phyloP scores from a whole-genome alignment of 2,329 filamentous ascomycete species.

The Bisporella sp. region DNA sequence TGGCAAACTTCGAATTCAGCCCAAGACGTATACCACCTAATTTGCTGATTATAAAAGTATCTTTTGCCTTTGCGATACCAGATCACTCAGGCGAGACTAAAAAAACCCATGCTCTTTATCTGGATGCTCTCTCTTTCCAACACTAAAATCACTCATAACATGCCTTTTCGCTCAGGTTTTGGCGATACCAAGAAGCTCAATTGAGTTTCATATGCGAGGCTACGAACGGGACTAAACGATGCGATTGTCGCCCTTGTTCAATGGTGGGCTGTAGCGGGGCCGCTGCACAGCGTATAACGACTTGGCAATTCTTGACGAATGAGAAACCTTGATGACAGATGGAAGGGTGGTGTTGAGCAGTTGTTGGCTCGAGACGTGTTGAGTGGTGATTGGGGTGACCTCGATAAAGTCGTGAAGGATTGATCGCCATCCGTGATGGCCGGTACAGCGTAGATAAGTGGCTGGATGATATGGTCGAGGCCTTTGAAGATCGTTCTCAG shows the following conservation, averaged over 20 bases:
- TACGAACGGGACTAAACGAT: too few relatives aligned
- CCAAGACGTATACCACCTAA: too few relatives aligned
- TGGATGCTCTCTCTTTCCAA: too few relatives aligned
- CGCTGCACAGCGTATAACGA: conserved; percentile 17
- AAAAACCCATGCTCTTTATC: too few relatives aligned
- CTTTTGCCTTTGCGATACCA: too few relatives aligned
- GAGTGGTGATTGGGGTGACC: conserved; percentile 24
- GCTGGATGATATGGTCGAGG: conserved; percentile 6
- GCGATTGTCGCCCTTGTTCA: too few relatives aligned
- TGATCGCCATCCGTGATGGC: conserved; percentile 14
- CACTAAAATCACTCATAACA: too few relatives aligned
- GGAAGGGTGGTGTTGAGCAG: conserved; percentile 1
- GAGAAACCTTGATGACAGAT: neutral
- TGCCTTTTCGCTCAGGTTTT: too few relatives aligned
- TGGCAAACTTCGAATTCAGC: conserved; percentile 8
- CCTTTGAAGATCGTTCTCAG: neutral
- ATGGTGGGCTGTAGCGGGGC: neutral
- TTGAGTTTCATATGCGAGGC: too few relatives aligned
- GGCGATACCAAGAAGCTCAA: too few relatives aligned
- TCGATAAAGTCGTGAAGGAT: conserved; percentile 9
- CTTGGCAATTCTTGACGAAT: conserved; percentile 11
- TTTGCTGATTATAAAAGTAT: too few relatives aligned
- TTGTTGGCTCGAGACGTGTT: conserved; percentile 21
- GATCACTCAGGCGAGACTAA: too few relatives aligned
- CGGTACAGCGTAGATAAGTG: conserved; percentile 17